phyloP scores from a whole-genome alignment of 805 yeast species.

The Candida sanyiensis region DNA sequence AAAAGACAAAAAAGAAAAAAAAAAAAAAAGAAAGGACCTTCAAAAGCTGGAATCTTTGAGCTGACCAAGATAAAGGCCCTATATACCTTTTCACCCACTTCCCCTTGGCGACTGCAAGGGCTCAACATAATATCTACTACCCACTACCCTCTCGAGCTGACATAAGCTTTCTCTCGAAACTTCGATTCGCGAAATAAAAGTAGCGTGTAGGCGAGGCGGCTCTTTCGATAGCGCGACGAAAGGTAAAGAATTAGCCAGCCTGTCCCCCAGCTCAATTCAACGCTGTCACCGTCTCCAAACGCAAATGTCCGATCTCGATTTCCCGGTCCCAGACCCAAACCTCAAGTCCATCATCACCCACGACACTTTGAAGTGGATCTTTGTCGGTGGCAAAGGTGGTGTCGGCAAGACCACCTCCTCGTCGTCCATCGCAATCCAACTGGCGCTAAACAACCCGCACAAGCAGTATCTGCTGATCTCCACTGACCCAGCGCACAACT shows the following conservation, averaged over 20 bases:
- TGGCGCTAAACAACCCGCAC: slow-evolving; percentile 74
- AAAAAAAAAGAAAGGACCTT: no score
- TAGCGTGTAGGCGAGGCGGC: no score
- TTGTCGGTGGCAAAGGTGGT: slow-evolving; percentile 99
- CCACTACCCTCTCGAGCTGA: no score
- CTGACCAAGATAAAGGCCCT: no score
- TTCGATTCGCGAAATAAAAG: no score
- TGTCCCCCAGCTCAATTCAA: background rate
- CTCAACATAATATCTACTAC: no score
- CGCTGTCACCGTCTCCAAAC: background rate
- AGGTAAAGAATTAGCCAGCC: background rate
- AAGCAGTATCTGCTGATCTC: slow-evolving; percentile 86
- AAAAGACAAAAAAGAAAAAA: no score
- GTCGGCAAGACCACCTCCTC: slow-evolving; percentile 99
- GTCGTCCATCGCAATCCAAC: slow-evolving; percentile 89
- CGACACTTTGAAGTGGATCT: slow-evolving; percentile 82
- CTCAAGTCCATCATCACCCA: slow-evolving; percentile 64
- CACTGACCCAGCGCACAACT: slow-evolving; percentile 97
- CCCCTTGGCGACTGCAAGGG: no score
- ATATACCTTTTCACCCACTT: no score
- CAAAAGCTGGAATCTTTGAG: no score
- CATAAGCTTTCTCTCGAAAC: no score
- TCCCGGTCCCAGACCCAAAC: slow-evolving; percentile 49
- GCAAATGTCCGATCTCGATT: slow-evolving; percentile 23
- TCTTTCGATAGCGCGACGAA: no score